phyloP scores from a whole-genome alignment of 2,329 filamentous ascomycete species.

The Incumbomyces lentus region DNA sequence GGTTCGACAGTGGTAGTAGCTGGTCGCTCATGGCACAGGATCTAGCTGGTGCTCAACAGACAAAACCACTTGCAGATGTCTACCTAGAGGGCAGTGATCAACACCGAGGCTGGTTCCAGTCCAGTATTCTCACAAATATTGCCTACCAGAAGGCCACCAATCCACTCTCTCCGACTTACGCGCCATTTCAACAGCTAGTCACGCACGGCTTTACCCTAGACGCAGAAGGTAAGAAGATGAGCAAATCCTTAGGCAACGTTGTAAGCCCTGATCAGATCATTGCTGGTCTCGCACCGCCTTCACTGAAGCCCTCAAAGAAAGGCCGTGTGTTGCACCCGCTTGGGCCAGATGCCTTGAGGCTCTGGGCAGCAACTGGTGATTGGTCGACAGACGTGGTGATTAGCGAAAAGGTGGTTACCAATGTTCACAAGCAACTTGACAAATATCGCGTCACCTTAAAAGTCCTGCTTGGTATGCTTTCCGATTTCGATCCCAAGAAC shows the following conservation, averaged over 20 bases:
- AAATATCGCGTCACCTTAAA: slow-evolving; percentile 87
- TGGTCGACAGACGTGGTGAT: slow-evolving; percentile 82
- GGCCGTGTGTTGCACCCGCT: slow-evolving; percentile 43
- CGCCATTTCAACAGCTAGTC: slow-evolving; percentile 81
- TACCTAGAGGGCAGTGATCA: slow-evolving; percentile 94
- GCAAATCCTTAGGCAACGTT: slow-evolving; percentile 87
- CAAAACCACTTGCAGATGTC: slow-evolving; percentile 54
- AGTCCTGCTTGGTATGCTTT: slow-evolving; percentile 72
- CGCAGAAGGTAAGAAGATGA: slow-evolving; percentile 90
- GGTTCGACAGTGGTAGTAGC: slow-evolving; percentile 96
- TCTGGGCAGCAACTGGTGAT: slow-evolving; percentile 88
- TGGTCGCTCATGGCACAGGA: slow-evolving; percentile 54
- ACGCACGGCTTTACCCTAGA: slow-evolving; percentile 95
- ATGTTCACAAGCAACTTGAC: slow-evolving; percentile 64
- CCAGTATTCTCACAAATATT: slow-evolving; percentile 77
- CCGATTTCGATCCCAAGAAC: slow-evolving; percentile 40
- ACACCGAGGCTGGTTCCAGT: slow-evolving; percentile 97
- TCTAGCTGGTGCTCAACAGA: slow-evolving; percentile 13
- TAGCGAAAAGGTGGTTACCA: slow-evolving; percentile 63
- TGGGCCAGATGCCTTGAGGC: slow-evolving; percentile 73
- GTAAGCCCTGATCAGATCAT: slow-evolving; percentile 75
- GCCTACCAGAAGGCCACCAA: slow-evolving; percentile 42
- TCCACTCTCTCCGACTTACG: slow-evolving; percentile 29
- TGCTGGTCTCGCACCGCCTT: slow-evolving; percentile 55
- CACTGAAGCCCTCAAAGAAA: slow-evolving; percentile 37